Base-by-base conservation (phyloP, 108 stramenopile species). In the Pelagomonas calceolata region DNA sequence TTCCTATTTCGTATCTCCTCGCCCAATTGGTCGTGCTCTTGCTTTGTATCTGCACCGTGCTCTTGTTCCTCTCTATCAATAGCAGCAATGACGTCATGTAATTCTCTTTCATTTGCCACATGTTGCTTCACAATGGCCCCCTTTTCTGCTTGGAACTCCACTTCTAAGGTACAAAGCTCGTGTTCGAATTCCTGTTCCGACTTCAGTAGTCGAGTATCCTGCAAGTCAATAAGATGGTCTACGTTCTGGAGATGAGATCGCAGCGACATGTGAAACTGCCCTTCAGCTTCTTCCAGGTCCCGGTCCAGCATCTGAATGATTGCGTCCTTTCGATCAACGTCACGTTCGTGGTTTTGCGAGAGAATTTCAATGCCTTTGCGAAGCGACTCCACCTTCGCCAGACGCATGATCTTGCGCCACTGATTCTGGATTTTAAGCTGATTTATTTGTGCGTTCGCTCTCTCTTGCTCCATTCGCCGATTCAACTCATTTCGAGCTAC, bases 291-390 rank as follows among this genome's bases (percentile, higher is more conserved):
- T 35, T 85, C 84, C 21, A 83, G 66, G 66, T 86, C 84, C 0
- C 78, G 68, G 60, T 87, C 87, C n/a, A 87, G 85, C 81, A 85
- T 86, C 79, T 87, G 87, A 33, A 87, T 75, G 69, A 87, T 84
- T 37, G 87, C 87, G 73, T 87, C 87, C 68, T 84, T 85, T 5
- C 87, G 70, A 67, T 87, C 87, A 17, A 87, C 87, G 68, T 86
- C 85, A 21, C 87, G 81, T 72, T 87, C 87, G 80, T 87, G 87
- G 67, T 85, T 85, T 69, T 87, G 87, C 14, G 78, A 75, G 33
- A 86, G 77, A n/a, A 87, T 81, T 68, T 87, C 87, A 30, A 86
- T 83, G 66, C 85, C 85, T 45, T 83, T 82, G 37, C 82, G 70
- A 30, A 87, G 80, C 32, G 77, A 73, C 63, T 84, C 83, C 46